phyloP scores from a whole-genome alignment of 345 rosid species.

The Rhodamnia rubescens region DNA sequence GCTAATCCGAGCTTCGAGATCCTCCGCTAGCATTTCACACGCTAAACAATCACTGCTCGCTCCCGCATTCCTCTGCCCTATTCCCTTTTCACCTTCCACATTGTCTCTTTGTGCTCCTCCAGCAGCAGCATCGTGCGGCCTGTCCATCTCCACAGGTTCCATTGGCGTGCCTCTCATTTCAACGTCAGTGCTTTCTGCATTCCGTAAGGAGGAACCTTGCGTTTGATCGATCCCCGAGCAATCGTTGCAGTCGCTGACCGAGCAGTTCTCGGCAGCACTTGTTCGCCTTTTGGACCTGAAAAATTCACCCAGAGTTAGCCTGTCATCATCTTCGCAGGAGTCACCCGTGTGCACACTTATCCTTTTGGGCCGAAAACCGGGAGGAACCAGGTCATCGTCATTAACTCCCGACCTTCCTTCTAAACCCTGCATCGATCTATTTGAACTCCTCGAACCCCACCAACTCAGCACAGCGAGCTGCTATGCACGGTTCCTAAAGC shows the following conservation, averaged over 20 bases:
- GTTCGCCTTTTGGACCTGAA: background rate
- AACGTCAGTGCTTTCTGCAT: background rate
- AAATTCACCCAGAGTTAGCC: background rate
- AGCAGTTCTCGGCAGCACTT: background rate
- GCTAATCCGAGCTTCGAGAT: constrained; percentile 5
- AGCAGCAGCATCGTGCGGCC: background rate
- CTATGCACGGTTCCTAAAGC: constrained; percentile 13
- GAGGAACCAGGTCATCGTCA: constrained; percentile 10
- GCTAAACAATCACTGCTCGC: background rate
- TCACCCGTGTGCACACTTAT: background rate
- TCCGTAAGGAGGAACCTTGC: background rate
- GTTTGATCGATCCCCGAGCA: background rate
- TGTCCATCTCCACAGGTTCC: background rate
- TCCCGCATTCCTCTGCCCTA: background rate
- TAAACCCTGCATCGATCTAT: background rate
- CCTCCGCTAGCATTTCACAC: background rate
- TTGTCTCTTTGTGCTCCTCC: background rate
- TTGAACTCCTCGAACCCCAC: constrained; percentile 19
- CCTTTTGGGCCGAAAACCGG: background rate
- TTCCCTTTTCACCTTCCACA: background rate
- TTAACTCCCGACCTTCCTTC: background rate
- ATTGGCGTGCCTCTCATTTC: background rate
- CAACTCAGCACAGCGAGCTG: constrained; percentile 22
- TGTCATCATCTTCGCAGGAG: background rate
- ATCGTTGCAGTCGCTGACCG: background rate